Evolutionary conservation across 106 monocot species (phyloP).

Genomic region (Acanthochlamys bracteata): DNA sequence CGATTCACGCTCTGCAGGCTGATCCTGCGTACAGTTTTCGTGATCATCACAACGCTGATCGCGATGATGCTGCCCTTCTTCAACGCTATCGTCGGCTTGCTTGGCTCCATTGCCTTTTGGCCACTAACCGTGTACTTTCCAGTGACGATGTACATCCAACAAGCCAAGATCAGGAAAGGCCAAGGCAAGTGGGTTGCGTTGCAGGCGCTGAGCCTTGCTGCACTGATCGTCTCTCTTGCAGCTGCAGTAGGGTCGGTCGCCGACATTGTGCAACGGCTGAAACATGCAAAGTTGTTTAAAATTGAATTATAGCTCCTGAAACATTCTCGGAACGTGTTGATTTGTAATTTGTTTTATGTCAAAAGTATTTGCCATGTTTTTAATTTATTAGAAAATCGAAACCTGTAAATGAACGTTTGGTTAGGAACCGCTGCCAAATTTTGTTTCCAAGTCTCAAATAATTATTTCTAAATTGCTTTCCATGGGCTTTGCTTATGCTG

Average conservation of each 20-base stretch:
- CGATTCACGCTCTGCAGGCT: conserved; percentile 46
- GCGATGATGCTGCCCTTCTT: conserved; percentile 70
- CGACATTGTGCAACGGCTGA: conserved; percentile 39
- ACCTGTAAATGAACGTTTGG: too few relatives aligned
- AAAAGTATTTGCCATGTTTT: too few relatives aligned
- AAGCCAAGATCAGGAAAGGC: conserved; percentile 14
- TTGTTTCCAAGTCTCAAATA: too few relatives aligned
- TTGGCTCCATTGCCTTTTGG: conserved; percentile 68
- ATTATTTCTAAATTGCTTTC: too few relatives aligned
- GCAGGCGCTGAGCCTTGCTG: conserved; percentile 20
- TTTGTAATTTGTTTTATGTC: too few relatives aligned
- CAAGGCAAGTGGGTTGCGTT: conserved; percentile 36
- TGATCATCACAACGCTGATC: conserved; percentile 45
- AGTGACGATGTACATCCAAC: conserved; percentile 58
- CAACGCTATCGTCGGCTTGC: conserved; percentile 64
- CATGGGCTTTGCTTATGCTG: too few relatives aligned
- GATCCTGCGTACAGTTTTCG: conserved; percentile 25
- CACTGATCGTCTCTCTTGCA: conserved; percentile 38
- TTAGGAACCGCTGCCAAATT: too few relatives aligned
- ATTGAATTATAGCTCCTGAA: conserved; percentile 28
- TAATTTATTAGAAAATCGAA: too few relatives aligned
- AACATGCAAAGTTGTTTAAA: conserved; percentile 36
- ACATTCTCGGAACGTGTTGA: too few relatives aligned
- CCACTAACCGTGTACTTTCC: conserved; percentile 70
- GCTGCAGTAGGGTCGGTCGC: conserved; percentile 61